Evolutionary conservation across 2,329 filamentous ascomycete genomes (phyloP), one percentile per base, ranked within the genome.

Genomic region (Hypomyces rosellus): DNA sequence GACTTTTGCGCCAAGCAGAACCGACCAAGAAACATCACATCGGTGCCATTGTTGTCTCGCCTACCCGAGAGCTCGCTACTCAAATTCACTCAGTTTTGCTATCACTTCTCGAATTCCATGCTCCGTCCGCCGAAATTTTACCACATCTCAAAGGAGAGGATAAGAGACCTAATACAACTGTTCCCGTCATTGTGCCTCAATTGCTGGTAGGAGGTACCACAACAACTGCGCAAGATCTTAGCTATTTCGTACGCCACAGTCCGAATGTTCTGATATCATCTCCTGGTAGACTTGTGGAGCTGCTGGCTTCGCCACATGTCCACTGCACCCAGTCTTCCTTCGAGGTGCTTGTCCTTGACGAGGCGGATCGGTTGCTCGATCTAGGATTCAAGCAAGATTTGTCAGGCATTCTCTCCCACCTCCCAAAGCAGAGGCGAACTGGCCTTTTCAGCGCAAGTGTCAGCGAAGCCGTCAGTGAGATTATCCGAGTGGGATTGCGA

Each of bases 381-480:
- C 77, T 97, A 18, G 93, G 95, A 5, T 97, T 99, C 70, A 93
- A 95, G 66, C 85, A 88, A 50, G 90, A 96, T 58, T 70, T 99
- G 25, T 89, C 93, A 59, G 88, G 83, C 49, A 96, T 97, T 38
- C 72, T 99, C 18, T 81, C 82, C 0, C 80, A 87, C 14, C 72
- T 99, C 5, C 93, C 93, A 0, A 99, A 99, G 64, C 93, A 99
- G 66, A 78, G 93, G 46, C 80, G 93, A 45, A 99, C 93, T 0
- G 93, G 93, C 0, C 73, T 99, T 0, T 99, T 97, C 70, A 96
- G 89, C 62, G 93, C 93, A 12, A 95, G 88, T 61, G 88, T 99
- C n/a, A 93, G 87, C 60, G 93, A 97, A 64, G 93, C 93, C 2
- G 88, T 99, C 1, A 85, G 91, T 55, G 88, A 96, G 64, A 86